Conservation (phyloP, 2,329 filamentous ascomycete species). For the Pseudomassariella vexata region DNA sequence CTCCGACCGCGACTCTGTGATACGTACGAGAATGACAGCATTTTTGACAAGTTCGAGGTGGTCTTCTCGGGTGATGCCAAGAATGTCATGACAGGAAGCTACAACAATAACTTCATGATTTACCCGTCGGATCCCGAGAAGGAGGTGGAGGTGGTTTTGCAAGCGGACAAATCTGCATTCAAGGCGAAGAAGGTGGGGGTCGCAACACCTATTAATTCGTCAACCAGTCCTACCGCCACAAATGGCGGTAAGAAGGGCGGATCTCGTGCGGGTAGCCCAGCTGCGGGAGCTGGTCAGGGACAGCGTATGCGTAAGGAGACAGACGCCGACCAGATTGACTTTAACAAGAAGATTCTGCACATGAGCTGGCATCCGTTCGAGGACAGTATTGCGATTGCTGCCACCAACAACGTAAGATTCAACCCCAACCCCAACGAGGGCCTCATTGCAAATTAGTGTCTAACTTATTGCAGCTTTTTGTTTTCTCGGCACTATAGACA, state of each 20-base stretch:
- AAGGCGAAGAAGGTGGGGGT: slow-evolving; percentile 99
- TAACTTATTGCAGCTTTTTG: slow-evolving; percentile 55
- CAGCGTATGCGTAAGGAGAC: slow-evolving; percentile 98
- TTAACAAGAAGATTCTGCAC: slow-evolving; percentile 99
- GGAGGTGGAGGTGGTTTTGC: slow-evolving; percentile 93
- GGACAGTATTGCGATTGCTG: slow-evolving; percentile 98
- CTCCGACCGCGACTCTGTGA: slow-evolving; percentile 90
- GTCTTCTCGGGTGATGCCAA: slow-evolving; percentile 97
- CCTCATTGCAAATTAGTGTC: slow-evolving; percentile 7
- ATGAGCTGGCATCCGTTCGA: slow-evolving; percentile 99
- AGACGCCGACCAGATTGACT: slow-evolving; percentile 98
- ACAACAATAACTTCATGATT: slow-evolving; percentile 99
- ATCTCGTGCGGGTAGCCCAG: slow-evolving; percentile 83
- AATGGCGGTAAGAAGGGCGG: slow-evolving; percentile 80
- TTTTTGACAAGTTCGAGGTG: slow-evolving; percentile 99
- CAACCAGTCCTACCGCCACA: slow-evolving; percentile 65
- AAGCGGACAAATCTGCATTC: slow-evolving; percentile 98
- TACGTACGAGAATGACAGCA: slow-evolving; percentile 98
- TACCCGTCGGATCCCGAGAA: slow-evolving; percentile 94
- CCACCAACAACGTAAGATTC: slow-evolving; percentile 91
- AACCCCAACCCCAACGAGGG: neutral
- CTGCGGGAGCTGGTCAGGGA: slow-evolving; percentile 68
- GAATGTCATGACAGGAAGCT: slow-evolving; percentile 99
- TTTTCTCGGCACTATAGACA: slow-evolving; percentile 67
- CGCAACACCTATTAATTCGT: slow-evolving; percentile 88